Evolutionary conservation across 768 basidiomycete species (phyloP), one percentile per base, ranked within the genome.

Genomic region (Mycena polygramma): DNA sequence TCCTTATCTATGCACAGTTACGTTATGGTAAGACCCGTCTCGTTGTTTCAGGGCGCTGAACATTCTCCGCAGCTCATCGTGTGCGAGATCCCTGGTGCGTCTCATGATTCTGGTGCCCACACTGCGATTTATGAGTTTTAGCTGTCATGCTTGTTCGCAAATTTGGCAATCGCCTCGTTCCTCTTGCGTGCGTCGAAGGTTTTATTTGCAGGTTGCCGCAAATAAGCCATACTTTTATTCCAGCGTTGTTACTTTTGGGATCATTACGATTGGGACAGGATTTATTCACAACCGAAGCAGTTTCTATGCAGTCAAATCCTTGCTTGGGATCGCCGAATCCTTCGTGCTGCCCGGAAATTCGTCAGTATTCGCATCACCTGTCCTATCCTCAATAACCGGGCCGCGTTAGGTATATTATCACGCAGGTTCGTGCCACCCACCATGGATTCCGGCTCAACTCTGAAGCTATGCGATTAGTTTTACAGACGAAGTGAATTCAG

Each of bases 331-430:
- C 19, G 48, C 51, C 46, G 66, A 67, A 30, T 36, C 66, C 9
- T 58, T 67, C 30, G 66, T 60, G 4, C 51, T 67, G n/a, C 66
- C 66, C 11, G 66, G 66, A 20, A 67, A 58, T 24, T 45, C 57
- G 55, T 67, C 15, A 26, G 61, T 53, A 20, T 51, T 13, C 60
- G 4, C 30, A n/a, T 57, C 13, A 9, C 37, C 54, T 37, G 35
- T 10, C 37, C 26, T 1, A 39, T 11, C n/a, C 19, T 2, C 20
- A 37, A 10, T 35, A 17, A 55, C 14, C 24, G 19, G 48, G 26
- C 20, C 22, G 15, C 11, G 30, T 11, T 52, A 53, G 62, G 9
- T 63, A 67, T 37, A 58, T 68, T 14, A 53, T 68, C 26, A 60
- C 66, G 36, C 49, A 55, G 66, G 62, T 62, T 7, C 49, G 49